Percentiles rank a stretch among this genome's conserved stretches.
phyloP scores from a whole-genome alignment of 169 alveolate genomes.

The Hepatocystis sp. region DNA sequence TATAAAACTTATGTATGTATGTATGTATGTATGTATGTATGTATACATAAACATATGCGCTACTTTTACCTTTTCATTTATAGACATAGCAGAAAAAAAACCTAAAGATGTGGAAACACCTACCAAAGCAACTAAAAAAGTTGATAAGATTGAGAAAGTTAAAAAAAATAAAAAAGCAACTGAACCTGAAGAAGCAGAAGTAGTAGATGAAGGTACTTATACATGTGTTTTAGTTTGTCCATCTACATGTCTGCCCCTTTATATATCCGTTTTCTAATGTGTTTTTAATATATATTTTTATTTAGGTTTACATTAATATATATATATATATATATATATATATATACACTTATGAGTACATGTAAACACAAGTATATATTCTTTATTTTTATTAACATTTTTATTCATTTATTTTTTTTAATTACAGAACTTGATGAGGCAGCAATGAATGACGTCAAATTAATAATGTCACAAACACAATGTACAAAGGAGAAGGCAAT shows the following conservation, averaged over 20 bases:
- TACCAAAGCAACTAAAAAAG: too few relatives aligned
- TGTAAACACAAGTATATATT: too few relatives aligned
- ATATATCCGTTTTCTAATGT: too few relatives aligned
- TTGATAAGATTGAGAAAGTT: too few relatives aligned
- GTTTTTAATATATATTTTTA: too few relatives aligned
- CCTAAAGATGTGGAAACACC: too few relatives aligned
- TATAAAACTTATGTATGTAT: too few relatives aligned
- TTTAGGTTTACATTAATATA: constrained; percentile 3
- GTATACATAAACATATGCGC: not conserved
- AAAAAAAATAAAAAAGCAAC: constrained; percentile 23
- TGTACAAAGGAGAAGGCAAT: constrained; percentile 92
- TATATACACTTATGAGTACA: not conserved
- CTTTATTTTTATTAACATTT: too few relatives aligned
- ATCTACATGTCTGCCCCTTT: not conserved
- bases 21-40: not conserved
- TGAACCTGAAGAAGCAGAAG: constrained; percentile 81
- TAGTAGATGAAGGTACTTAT: constrained; percentile 82
- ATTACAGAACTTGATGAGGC: constrained; percentile 82
- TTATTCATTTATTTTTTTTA: not conserved
- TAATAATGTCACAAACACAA: constrained; percentile 92
- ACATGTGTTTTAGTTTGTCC: not conserved
- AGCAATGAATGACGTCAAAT: constrained; percentile 86
- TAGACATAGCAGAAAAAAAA: not conserved
- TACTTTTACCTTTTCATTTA: not conserved
- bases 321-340: not conserved